Base-by-base conservation (phyloP, 495 filamentous ascomycete genomes). In the Terfezia claveryi region DNA sequence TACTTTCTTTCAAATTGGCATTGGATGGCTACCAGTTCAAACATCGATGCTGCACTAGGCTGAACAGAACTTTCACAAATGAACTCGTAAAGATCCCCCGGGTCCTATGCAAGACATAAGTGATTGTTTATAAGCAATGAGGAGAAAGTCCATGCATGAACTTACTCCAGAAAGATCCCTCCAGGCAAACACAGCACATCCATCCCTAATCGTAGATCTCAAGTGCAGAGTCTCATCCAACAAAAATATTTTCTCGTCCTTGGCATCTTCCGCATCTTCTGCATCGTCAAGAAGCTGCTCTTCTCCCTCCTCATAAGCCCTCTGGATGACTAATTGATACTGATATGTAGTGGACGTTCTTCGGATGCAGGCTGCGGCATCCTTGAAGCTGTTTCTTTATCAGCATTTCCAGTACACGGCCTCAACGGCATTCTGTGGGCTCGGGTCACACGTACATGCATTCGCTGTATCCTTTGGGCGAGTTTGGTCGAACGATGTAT, bases 1-100 rank as follows among this genome's bases (percentile, higher is more conserved):
- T 83, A 89, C 62, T 93, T 95, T 58, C 92, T 77, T 73, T 98
- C 91, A 80, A 87, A 98, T 66, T 98, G 91, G 67, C 92, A 96
- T 73, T 94, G 80, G 38, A 81, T 74, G 14, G 92, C 87, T 41
- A 85, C 81, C 36, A 81, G 73, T 67, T 88, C 83, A 68, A 98
- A 96, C 8, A 79, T 76, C 20, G 80, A 71, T 10, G 88, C 82
- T 58, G 86, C 82, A 12, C 77, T 74, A 7, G 80, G 70, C 38
- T 78, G 73, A 36, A 82, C 78, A 27, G 76, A 76, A 9, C 70
- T 64, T 66, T 95, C 92, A 69, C 89, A 96, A 58, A 96, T 82
- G 62, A 96, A 96, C 67, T 98, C 89, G 71, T 83, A 96, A 12
- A 96, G 75, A 66, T 98, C 91, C 37, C 87, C 89, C 7, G 78